phyloP scores from a whole-genome alignment of 139 green algal species.

The Yamagishiella unicocca region DNA sequence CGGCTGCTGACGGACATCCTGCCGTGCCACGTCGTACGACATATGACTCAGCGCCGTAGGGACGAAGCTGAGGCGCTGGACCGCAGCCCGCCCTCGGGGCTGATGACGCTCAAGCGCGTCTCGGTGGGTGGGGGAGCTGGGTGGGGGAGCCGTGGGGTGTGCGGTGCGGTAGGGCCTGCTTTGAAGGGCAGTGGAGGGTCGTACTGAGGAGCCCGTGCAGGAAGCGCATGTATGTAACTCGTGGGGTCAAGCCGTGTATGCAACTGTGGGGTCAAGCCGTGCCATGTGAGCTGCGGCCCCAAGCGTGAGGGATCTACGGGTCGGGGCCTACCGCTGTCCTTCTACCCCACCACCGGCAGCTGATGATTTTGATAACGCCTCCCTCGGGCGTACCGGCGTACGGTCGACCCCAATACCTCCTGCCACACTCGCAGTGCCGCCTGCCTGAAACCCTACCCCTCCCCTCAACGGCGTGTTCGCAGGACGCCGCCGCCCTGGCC shows the following conservation, averaged over 20 bases:
- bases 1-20: constrained; percentile 46
- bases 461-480: neutral
- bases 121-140: neutral
- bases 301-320: too few relatives aligned
- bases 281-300: too few relatives aligned
- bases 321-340: neutral
- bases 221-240: too few relatives aligned
- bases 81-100: neutral
- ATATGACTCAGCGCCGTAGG: constrained; percentile 5
- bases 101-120: neutral
- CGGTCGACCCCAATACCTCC: too few relatives aligned
- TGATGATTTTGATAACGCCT: neutral
- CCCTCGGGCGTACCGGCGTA: too few relatives aligned
- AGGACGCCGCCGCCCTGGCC: neutral
- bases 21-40: constrained; percentile 7
- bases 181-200: too few relatives aligned
- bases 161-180: too few relatives aligned
- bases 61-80: neutral
- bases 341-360: neutral
- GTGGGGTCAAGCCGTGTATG: too few relatives aligned
- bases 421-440: too few relatives aligned
- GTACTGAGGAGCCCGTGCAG: too few relatives aligned
- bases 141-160: neutral
- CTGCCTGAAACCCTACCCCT: neutral
- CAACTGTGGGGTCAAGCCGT: too few relatives aligned